Evolutionary conservation across 2,329 filamentous ascomycete species (phyloP), one percentile per base, ranked within the genome.

Genomic region (Drechslerella coelobrocha): DNA sequence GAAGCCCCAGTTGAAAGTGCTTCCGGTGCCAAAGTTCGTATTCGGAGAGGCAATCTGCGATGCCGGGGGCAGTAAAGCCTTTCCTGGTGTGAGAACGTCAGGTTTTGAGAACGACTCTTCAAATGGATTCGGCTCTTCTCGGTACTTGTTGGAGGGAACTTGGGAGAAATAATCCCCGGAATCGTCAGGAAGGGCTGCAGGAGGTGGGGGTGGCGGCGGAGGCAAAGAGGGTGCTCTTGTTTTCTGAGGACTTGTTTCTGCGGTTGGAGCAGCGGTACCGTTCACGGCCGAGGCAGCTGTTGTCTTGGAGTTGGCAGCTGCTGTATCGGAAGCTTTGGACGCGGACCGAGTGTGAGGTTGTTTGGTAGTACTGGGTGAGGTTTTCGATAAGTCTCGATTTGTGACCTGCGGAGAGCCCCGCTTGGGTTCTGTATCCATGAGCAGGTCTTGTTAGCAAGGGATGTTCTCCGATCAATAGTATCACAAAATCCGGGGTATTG

Each of bases 101-200:
- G 85, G 79, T 39, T 82, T 83, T 43, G 86, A 88, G 78, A 99
- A 99, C 5, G 93, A 97, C 80, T 94, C 91, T 79, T 97, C 94
- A 77, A 99, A 97, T 7, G 94, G 93, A 80, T 99, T 97, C 69
- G 92, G 92, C 82, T 97, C 94, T 78, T 89, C 85, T 76, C 85
- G 88, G 78, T 92, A 81, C 72, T 82, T 81, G 68, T 79, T 81
- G n/a, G 73, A 77, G 29, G 76, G 76, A 61, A 81, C 80, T 54
- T 79, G 77, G 50, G 74, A 79, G 73, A 80, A 81, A 77, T 84
- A 84, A 75, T 83, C 82, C 17, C 63, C 72, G 59, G 79, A 79
- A 51, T 81, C 81, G 50, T 81, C 80, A 69, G 76, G 73, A 63
- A 79, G 78, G 73, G 79, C 80, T 72, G 78, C 77, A 53, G 77